Evolutionary conservation across 257 asterid species (phyloP).

Genomic region (Pogostemon cablin): DNA sequence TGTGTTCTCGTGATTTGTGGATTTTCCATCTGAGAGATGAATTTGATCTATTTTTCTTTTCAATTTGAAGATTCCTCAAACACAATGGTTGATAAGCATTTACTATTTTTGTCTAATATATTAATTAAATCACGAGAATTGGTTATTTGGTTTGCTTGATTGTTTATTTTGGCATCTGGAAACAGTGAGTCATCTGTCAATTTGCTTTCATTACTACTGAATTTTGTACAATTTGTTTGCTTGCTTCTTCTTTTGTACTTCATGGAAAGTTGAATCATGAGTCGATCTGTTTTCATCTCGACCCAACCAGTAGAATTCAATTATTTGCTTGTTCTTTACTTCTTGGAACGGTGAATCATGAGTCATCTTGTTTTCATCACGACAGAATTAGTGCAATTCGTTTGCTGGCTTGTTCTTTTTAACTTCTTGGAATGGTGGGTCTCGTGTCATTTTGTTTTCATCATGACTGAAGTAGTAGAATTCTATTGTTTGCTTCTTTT

Average conservation of each 20-base stretch:
- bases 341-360: background rate
- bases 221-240: too few species aligned
- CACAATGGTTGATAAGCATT: too few species aligned
- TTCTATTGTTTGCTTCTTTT: too few species aligned
- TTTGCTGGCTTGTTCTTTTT: too few species aligned
- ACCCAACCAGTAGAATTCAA: background rate
- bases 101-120: background rate
- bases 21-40: background rate
- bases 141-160: background rate
- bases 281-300: background rate
- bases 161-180: background rate
- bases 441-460: too few species aligned
- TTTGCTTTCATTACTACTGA: background rate
- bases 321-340: too few species aligned
- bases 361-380: background rate
- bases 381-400: too few species aligned
- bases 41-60: background rate
- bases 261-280: background rate
- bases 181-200: too few species aligned
- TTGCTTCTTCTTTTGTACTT: background rate
- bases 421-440: too few species aligned
- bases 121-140: background rate
- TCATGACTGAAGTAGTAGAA: too few species aligned
- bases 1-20: conserved; percentile 4
- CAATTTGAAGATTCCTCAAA: background rate